Evolutionary conservation across 495 filamentous ascomycete genomes (phyloP).

Genomic region (Lindgomyces ingoldianus): DNA sequence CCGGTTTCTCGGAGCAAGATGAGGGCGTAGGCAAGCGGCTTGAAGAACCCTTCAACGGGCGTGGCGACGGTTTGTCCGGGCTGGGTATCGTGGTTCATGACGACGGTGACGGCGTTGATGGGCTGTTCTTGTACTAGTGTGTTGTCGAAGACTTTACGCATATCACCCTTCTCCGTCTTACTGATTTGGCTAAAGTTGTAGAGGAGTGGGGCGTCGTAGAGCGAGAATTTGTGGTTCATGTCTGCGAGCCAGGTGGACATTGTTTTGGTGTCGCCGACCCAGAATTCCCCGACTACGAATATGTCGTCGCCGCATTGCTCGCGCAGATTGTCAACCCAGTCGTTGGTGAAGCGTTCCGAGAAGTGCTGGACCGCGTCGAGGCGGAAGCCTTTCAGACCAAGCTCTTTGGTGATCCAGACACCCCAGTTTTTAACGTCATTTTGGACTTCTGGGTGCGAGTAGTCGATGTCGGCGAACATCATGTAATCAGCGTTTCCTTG

Average conservation of each 20-base stretch:
- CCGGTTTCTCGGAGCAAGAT: slow-evolving; percentile 67
- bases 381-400: slow-evolving; percentile 65
- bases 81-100: slow-evolving; percentile 49
- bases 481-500: slow-evolving; percentile 76
- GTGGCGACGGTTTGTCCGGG: slow-evolving; percentile 47
- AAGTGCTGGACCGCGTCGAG: slow-evolving; percentile 78
- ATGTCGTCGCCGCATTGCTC: slow-evolving; percentile 53
- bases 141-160: slow-evolving; percentile 62
- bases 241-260: slow-evolving; percentile 61
- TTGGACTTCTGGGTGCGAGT: slow-evolving; percentile 63
- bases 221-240: slow-evolving; percentile 58
- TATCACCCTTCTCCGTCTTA: slow-evolving; percentile 54
- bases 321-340: slow-evolving; percentile 59
- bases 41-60: slow-evolving; percentile 43
- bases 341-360: slow-evolving; percentile 61
- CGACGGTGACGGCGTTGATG: slow-evolving; percentile 58
- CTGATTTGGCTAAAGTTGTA: slow-evolving; percentile 63
- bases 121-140: slow-evolving; percentile 61
- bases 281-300: slow-evolving; percentile 75
- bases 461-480: slow-evolving; percentile 63
- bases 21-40: slow-evolving; percentile 47
- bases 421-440: slow-evolving; percentile 66
- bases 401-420: slow-evolving; percentile 60
- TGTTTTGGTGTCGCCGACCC: slow-evolving; percentile 59
- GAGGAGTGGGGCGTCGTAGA: slow-evolving; percentile 71